Percentiles rank a stretch among this genome's conserved stretches.
Evolutionary conservation across 1,284 basidiomycete species (phyloP).

Genomic region (Pseudozyma sp.): DNA sequence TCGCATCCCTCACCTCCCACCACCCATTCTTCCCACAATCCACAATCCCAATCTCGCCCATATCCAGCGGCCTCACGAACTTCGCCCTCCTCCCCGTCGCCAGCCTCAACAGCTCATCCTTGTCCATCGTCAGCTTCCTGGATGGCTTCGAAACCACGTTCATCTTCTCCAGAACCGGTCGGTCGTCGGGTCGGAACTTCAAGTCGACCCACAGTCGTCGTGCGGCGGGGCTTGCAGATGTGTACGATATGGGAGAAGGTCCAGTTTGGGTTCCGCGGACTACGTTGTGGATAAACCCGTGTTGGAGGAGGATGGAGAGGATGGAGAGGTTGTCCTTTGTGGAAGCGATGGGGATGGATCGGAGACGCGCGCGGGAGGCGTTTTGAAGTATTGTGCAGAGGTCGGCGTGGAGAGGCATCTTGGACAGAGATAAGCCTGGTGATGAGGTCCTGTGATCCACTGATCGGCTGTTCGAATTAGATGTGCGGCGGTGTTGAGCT

Average conservation of each 20-base stretch:
- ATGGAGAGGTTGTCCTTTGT: constrained; percentile 85
- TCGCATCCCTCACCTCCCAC: constrained; percentile 70
- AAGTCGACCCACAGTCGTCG: constrained; percentile 83
- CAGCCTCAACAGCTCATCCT: constrained; percentile 78
- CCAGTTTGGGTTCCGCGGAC: constrained; percentile 80
- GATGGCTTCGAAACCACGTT: constrained; percentile 80
- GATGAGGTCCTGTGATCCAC: too few relatives aligned
- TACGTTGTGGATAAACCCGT: constrained; percentile 84
- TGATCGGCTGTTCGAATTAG: too few relatives aligned
- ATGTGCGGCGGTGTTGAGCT: too few relatives aligned
- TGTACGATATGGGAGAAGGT: constrained; percentile 77
- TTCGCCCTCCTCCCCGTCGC: constrained; percentile 72
- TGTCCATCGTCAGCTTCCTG: constrained; percentile 79
- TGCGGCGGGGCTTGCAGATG: constrained; percentile 69
- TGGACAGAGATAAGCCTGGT: not conserved
- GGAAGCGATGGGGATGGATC: constrained; percentile 79
- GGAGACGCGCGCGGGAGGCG: constrained; percentile 84
- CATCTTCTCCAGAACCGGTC: constrained; percentile 81
- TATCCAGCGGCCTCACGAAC: constrained; percentile 78
- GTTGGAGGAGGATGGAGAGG: constrained; percentile 83
- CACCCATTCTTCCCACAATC: constrained; percentile 73
- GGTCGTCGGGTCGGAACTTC: constrained; percentile 83
- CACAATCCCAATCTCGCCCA: constrained; percentile 88
- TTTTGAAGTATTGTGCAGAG: constrained; percentile 87
- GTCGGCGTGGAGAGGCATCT: constrained; percentile 74